These are phyloP conservation scores for Ramaria sp. DNA, from an alignment of 768 basidiomycete genomes.

Conservation along the genomic window DNA sequence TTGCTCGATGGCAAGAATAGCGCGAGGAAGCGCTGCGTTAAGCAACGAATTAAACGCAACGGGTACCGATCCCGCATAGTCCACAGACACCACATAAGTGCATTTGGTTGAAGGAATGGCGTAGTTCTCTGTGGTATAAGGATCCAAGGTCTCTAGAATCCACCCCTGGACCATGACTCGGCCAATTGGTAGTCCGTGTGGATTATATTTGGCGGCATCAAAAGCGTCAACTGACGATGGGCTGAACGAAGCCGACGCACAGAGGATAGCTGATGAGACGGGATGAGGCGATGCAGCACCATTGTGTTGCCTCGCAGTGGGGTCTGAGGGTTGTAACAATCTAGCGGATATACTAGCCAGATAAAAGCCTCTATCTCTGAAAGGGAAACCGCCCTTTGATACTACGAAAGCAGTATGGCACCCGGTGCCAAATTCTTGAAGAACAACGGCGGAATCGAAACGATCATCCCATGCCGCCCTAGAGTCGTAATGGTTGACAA, in stretches of 20 bases:
- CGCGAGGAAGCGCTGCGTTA: slow-evolving; percentile 65
- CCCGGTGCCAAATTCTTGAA: slow-evolving; percentile 73
- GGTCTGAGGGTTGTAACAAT: slow-evolving; percentile 16
- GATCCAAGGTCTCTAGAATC: slow-evolving; percentile 93
- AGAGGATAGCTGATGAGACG: slow-evolving; percentile 58
- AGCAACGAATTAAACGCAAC: slow-evolving; percentile 77
- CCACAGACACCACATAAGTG: slow-evolving; percentile 74
- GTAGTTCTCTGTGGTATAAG: slow-evolving; percentile 88
- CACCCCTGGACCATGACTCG: slow-evolving; percentile 85
- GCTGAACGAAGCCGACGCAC: slow-evolving; percentile 74
- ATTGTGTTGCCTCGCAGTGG: slow-evolving; percentile 23
- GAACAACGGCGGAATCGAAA: slow-evolving; percentile 53
- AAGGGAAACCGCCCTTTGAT: slow-evolving; percentile 77
- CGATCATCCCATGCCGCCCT: slow-evolving; percentile 83
- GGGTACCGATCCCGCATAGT: slow-evolving; percentile 80
- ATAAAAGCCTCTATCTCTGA: slow-evolving; percentile 82
- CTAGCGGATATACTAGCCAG: slow-evolving; percentile 62
- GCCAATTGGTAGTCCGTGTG: slow-evolving; percentile 62
- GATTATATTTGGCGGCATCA: slow-evolving; percentile 61
- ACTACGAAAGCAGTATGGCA: slow-evolving; percentile 63
- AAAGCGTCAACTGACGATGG: slow-evolving; percentile 51
- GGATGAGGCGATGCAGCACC: slow-evolving; percentile 29
- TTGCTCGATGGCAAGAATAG: slow-evolving; percentile 63
- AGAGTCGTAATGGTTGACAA: slow-evolving; percentile 59
- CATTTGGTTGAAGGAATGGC: slow-evolving; percentile 89